Base-by-base conservation (phyloP, 208 protist species). In the Crithidia fasciculata region DNA sequence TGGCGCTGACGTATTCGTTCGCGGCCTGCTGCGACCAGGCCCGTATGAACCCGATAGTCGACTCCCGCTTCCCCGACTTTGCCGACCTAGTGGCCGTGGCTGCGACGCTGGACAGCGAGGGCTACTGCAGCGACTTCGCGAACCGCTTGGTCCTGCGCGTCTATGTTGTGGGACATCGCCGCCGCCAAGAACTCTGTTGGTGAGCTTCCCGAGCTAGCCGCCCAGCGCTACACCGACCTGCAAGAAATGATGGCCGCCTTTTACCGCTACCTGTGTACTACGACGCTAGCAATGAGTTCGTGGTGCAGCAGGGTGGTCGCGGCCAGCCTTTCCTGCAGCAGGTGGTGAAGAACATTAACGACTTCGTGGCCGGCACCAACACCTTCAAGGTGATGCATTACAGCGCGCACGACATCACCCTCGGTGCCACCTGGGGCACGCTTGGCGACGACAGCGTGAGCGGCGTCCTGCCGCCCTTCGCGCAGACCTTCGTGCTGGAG, bases 301-400 rank as follows among this genome's bases (percentile, higher is more conserved):
- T 58, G 18, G 54, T 78, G 50, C 66, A 63, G 56, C 72, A 80
- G 74, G 86, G 86, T 39, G 76, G 81, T 43, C 74, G 71, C 61
- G 86, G 83, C 13, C 83, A 81, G 45, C 53, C 40, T 40, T 76
- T 88, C 49, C 59, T 69, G 70, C 28, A 84, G 13, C 54, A 88
- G 64, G 63, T 86, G 43, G n/a, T 92, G 19, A 40, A 36, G 36
- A 87, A 86, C 75, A 75, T 85, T 6, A 12, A 80, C 44, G 39
- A 63, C n/a, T 65, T 70, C 54, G 18, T 79, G 36, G n/a, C 50
- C 28, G 83, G 57, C 40, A 44, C 45, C 19, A 82, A 64, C 53
- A 74, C 28, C 8, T 87, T 72, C 71, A 85, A 83, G 69, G 69
- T 89, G 72, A 80, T 80, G 63, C 78, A 85, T 41, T 88, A 88